Conservation (phyloP, 2,329 filamentous ascomycete species). For the Mollisiaceae sp. region DNA sequence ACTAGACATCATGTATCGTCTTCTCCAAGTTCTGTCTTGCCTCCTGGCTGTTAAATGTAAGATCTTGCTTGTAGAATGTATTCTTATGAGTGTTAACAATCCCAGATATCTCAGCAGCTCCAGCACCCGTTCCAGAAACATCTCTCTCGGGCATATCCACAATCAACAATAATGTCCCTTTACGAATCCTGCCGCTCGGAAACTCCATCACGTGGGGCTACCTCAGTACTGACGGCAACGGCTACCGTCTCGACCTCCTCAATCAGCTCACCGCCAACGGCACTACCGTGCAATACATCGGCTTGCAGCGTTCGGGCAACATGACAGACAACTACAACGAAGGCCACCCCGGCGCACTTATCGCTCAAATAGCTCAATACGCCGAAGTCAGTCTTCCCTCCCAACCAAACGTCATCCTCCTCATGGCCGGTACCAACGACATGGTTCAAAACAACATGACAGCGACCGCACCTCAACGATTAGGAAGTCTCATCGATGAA, state of each 20-base stretch:
- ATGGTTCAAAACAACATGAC: slow-evolving; percentile 36
- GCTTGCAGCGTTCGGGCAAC: slow-evolving; percentile 40
- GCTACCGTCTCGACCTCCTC: slow-evolving; percentile 45
- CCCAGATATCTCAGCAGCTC: background rate
- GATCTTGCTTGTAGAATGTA: background rate
- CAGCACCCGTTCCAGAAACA: background rate
- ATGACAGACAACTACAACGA: slow-evolving; percentile 45
- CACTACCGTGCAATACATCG: slow-evolving; percentile 40
- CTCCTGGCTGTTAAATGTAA: background rate
- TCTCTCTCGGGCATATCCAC: background rate
- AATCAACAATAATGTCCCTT: background rate
- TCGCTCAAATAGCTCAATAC: slow-evolving; percentile 39
- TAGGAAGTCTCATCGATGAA: slow-evolving; percentile 43
- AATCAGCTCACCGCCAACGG: slow-evolving; percentile 32
- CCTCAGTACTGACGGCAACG: slow-evolving; percentile 43
- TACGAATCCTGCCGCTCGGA: slow-evolving; percentile 17
- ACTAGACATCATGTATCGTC: background rate
- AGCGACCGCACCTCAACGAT: slow-evolving; percentile 41
- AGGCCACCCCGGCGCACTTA: slow-evolving; percentile 43
- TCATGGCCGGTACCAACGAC: slow-evolving; percentile 45
- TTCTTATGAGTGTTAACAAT: background rate
- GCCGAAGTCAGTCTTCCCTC: slow-evolving; percentile 26
- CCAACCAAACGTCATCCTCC: slow-evolving; percentile 43
- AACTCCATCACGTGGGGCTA: slow-evolving; percentile 47
- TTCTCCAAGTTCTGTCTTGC: background rate